Conservation (phyloP, 352 stramenopile species). For the Globisporangium paroecandrum region DNA sequence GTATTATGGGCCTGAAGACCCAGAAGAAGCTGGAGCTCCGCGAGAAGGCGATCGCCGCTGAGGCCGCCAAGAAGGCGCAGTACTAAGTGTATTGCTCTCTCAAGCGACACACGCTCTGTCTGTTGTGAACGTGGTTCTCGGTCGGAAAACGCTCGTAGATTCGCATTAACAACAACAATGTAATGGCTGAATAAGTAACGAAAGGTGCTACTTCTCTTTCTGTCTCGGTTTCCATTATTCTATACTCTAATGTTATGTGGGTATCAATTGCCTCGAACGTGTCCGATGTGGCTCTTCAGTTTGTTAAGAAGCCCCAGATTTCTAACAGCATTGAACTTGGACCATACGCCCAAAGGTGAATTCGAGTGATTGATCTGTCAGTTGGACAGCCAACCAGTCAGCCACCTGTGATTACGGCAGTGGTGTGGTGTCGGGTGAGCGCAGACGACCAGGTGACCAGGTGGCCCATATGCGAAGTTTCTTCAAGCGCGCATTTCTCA, state of each 20-base stretch:
- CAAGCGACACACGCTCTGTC: background rate
- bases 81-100: constrained; percentile 66
- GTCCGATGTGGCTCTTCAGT: background rate
- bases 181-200: constrained; percentile 53
- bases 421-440: background rate
- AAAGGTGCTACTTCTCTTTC: constrained; percentile 6
- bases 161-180: constrained; percentile 11
- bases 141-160: constrained; percentile 3
- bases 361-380: background rate
- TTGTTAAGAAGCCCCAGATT: background rate
- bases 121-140: background rate
- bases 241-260: background rate
- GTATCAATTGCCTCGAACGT: background rate
- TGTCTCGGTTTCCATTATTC: background rate
- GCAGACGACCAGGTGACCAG: background rate
- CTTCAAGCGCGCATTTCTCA: background rate
- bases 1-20: constrained; percentile 99
- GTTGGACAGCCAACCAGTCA: background rate
- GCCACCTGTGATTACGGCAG: background rate
- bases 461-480: background rate
- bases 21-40: constrained; percentile 99
- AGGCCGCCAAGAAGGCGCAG: constrained; percentile 98
- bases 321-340: background rate
- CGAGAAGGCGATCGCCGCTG: constrained; percentile 95
- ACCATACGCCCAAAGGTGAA: background rate